phyloP scores from a whole-genome alignment of 441 rosid genomes.

The Erodium moschatum region DNA sequence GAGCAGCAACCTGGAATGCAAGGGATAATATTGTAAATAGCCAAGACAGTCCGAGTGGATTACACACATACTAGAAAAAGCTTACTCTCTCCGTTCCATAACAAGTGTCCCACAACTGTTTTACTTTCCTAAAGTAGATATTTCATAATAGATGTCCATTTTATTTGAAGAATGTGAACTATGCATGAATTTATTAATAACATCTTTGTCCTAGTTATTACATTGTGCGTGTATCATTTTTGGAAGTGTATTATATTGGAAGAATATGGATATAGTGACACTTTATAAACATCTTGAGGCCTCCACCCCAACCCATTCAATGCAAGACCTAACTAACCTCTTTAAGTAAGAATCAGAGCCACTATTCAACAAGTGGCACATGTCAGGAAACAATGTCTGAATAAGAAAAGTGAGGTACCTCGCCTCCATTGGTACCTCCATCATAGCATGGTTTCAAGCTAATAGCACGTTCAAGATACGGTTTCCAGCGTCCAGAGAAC shows the following conservation, averaged over 20 bases:
- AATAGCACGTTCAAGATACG: conserved; percentile 95
- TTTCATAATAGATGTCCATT: background rate
- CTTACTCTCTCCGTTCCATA: background rate
- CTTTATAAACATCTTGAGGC: background rate
- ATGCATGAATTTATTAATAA: background rate
- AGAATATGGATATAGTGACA: too few species aligned
- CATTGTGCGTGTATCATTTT: background rate
- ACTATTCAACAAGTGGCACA: conserved; percentile 57
- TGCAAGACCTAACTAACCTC: conserved; percentile 57
- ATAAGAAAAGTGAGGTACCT: conserved; percentile 39
- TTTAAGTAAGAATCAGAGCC: conserved; percentile 67
- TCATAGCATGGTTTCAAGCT: conserved; percentile 93
- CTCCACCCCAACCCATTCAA: conserved; percentile 37
- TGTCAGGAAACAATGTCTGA: background rate
- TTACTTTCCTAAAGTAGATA: background rate
- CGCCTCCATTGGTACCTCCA: conserved; percentile 93
- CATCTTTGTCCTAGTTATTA: background rate
- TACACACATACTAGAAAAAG: background rate
- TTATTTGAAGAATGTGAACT: too few species aligned
- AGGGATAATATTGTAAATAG: background rate
- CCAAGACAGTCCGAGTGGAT: background rate
- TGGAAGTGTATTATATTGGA: too few species aligned
- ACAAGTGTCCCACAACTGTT: background rate
- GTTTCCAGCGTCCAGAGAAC: conserved; percentile 89
- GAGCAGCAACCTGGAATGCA: conserved; percentile 69